A percentile compares a stretch with the other conserved stretches of the same genome.
phyloP scores from a whole-genome alignment of 768 basidiomycete genomes.

The Symmetrospora coprosmae region DNA sequence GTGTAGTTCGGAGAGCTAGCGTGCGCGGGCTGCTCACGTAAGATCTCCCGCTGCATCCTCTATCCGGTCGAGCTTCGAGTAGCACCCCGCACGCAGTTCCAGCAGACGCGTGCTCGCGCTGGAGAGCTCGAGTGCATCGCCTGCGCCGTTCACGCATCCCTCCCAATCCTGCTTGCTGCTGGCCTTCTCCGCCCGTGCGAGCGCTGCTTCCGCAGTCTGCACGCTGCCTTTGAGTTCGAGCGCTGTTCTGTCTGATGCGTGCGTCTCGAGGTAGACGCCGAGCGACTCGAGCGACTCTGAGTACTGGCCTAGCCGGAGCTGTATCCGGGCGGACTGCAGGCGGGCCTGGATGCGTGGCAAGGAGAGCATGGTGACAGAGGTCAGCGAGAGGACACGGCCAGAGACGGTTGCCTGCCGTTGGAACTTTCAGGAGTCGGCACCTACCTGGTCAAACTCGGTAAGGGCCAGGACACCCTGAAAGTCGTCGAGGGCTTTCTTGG shows the following conservation, averaged over 20 bases:
- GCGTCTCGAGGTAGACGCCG: neutral
- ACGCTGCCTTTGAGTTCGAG: neutral
- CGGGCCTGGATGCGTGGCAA: constrained; percentile 10
- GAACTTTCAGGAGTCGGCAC: neutral
- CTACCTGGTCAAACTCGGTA: constrained; percentile 26
- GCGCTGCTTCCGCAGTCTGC: neutral
- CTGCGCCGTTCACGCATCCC: neutral
- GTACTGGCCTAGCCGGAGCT: constrained; percentile 1
- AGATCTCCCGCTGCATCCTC: constrained; percentile 22
- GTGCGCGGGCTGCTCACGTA: neutral
- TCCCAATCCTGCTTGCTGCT: constrained; percentile 13
- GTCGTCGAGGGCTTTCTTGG: constrained; percentile 24
- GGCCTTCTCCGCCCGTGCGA: neutral
- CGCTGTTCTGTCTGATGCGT: neutral
- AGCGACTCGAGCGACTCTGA: neutral
- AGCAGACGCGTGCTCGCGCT: neutral
- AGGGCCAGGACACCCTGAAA: constrained; percentile 22
- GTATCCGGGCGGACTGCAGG: constrained; percentile 19
- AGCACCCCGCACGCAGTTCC: constrained; percentile 17
- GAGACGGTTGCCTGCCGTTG: neutral
- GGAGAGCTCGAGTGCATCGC: constrained; percentile 5
- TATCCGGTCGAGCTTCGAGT: neutral
- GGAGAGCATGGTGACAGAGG: neutral
- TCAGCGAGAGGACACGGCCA: neutral
- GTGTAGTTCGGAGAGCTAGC: no score